Percentiles rank a stretch among this genome's conserved stretches.
These are phyloP conservation scores for Diaporthe batatas DNA, from an alignment of 2,329 filamentous ascomycete species.

Conservation along the genomic window DNA sequence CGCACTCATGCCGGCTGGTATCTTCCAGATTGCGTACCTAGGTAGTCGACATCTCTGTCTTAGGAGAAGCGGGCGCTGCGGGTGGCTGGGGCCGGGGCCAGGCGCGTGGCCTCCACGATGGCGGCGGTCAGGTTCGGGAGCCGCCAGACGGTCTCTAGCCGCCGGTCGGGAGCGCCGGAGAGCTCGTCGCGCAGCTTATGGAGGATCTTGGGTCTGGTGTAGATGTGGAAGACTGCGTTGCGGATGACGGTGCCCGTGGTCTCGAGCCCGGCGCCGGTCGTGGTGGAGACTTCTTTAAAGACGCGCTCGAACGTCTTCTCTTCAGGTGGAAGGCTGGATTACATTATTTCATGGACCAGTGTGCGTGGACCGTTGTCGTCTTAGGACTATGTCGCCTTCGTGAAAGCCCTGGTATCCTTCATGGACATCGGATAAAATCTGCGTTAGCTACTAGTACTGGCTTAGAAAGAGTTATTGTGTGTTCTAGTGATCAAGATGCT, in stretches of 20 bases:
- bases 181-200: conserved; percentile 53
- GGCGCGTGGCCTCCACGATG: conserved; percentile 59
- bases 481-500: too few relatives aligned
- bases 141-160: conserved; percentile 47
- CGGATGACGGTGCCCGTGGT: conserved; percentile 53
- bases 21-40: conserved; percentile 45
- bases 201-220: conserved; percentile 49
- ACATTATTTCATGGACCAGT: conserved; percentile 51
- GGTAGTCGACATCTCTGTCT: conserved; percentile 45
- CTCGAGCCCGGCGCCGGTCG: conserved; percentile 54
- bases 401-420: conserved; percentile 22
- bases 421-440: too few relatives aligned
- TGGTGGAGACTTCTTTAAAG: conserved; percentile 49
- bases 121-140: conserved; percentile 58
- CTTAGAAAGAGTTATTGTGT: too few relatives aligned
- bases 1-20: conserved; percentile 47
- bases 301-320: conserved; percentile 53
- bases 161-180: neutral
- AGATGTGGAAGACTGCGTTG: conserved; percentile 53
- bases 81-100: conserved; percentile 57
- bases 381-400: neutral
- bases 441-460: too few relatives aligned
- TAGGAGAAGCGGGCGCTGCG: conserved; percentile 58
- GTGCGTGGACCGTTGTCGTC: conserved; percentile 44
- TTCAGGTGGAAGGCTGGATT: conserved; percentile 48